Evolutionary conservation across 257 asterid genomes (phyloP), one percentile per base, ranked within the genome.

Genomic region (Anisodus acutangulus): DNA sequence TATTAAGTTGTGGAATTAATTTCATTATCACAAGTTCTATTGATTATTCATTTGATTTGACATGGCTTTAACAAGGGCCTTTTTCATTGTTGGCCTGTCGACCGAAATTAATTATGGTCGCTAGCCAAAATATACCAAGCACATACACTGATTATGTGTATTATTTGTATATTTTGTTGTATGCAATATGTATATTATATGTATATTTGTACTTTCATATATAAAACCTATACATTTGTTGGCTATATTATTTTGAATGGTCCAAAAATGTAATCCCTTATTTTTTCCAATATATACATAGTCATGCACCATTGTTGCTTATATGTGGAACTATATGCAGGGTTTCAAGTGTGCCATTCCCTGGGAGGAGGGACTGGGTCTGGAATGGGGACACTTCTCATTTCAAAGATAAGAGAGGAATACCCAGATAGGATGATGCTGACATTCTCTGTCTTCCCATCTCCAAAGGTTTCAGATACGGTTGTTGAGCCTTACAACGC

Each of bases 401-500:
- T 87, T 17, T 86, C 88, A 7, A 86, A 86, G 84, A 86, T 86
- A 15, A 47, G 88, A 67, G 88, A 86, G 72, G 89, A 87, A 72
- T 87, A 84, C 80, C 89, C 89, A 0, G 89, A 87, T 37, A 82
- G 89, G 79, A 87, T 87, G 89, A 87, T 87, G 89, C 82, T 87
- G 15, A 87, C 89, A 4, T 87, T 87, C 69, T 87, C 89, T 6
- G 89, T 87, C 55, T 87, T 87, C 39, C 89, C 89, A 9, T 86
- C 88, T 9, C 88, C 88, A 1, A 86, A 86, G 81, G 86, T 86
- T 11, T 86, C 88, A 6, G 88, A 87, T 55, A 87, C 89, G 0
- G 89, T 87, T 60, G 89, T 87, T 54, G 89, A 87, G 82, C 89
- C 89, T 55, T 87, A 87, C 51, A 84, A 87, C 49, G 89, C 89